These are phyloP conservation scores for Zygosaccharomyces pseudobailii DNA, from an alignment of 1,139 yeast genomes.

Conservation along the genomic window DNA sequence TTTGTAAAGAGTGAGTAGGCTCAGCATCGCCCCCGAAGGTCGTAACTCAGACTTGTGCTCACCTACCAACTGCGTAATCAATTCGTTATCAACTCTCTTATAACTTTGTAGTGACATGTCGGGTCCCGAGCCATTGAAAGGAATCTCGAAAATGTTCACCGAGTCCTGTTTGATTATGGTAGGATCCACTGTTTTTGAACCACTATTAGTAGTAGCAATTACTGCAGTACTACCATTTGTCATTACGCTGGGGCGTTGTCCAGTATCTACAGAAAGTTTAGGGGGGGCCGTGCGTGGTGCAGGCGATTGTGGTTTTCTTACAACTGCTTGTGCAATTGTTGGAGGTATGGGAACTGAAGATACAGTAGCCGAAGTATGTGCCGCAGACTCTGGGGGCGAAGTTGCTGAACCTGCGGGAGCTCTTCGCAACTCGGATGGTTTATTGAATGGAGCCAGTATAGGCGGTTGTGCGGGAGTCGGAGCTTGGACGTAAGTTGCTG, in stretches of 20 bases:
- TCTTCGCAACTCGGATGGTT: background rate
- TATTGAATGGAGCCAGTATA: background rate
- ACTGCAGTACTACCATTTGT: background rate
- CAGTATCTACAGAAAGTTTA: constrained; percentile 9
- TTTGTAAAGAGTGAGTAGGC: constrained; percentile 36
- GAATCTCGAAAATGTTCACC: constrained; percentile 26
- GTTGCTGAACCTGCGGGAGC: background rate
- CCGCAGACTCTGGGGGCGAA: background rate
- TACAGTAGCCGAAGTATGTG: background rate
- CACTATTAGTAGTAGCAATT: background rate
- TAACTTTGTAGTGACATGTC: constrained; percentile 25
- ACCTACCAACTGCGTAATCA: constrained; percentile 25
- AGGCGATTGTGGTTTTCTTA: constrained; percentile 5
- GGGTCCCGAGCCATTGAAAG: constrained; percentile 23
- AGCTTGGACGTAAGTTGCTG: background rate
- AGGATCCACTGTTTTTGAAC: background rate
- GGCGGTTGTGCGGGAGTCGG: background rate
- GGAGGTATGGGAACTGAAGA: background rate
- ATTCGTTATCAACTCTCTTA: constrained; percentile 25
- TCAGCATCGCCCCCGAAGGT: constrained; percentile 36
- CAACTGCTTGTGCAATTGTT: background rate
- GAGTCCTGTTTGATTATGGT: constrained; percentile 26
- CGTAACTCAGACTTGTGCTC: constrained; percentile 41
- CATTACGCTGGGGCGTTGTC: constrained; percentile 2
- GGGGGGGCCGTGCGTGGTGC: constrained; percentile 7